A percentile compares a stretch with the other conserved stretches of the same genome.
Evolutionary conservation across 371 early-diverging fungal genomes (phyloP).

Genomic region (Actinomortierella ambigua): DNA sequence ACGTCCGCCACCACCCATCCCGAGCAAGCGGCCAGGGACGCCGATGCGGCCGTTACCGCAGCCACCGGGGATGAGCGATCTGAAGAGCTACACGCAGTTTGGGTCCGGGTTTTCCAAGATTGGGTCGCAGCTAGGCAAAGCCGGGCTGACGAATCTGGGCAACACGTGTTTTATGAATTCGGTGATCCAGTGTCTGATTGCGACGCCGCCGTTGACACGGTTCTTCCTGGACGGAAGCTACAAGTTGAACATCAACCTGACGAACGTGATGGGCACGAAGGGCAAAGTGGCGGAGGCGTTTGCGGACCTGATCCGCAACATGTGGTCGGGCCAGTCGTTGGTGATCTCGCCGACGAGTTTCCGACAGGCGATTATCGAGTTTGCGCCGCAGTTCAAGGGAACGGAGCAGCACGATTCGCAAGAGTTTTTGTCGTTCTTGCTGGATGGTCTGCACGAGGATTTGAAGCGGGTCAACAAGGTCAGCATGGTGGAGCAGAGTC

Average conservation of each 20-base stretch:
- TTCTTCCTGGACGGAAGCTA: constrained; percentile 83
- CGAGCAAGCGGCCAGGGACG: constrained; percentile 15
- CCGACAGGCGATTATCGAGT: constrained; percentile 61
- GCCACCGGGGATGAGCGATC: constrained; percentile 42
- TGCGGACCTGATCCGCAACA: constrained; percentile 64
- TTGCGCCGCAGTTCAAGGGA: constrained; percentile 67
- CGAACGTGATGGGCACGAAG: constrained; percentile 82
- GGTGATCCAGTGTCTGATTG: constrained; percentile 91
- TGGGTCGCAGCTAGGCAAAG: constrained; percentile 62
- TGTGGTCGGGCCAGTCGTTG: constrained; percentile 70
- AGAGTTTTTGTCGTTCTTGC: constrained; percentile 73
- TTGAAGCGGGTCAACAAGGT: constrained; percentile 47
- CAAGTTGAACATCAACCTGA: constrained; percentile 70
- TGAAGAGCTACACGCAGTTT: constrained; percentile 40
- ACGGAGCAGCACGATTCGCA: constrained; percentile 82
- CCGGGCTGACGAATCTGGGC: constrained; percentile 93
- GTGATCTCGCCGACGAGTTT: constrained; percentile 65
- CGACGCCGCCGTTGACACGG: constrained; percentile 82
- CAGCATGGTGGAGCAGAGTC: neutral
- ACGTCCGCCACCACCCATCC: constrained; percentile 8
- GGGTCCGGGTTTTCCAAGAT: constrained; percentile 53
- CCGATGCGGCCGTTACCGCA: constrained; percentile 46
- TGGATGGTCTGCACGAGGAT: constrained; percentile 84
- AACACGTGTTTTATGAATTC: constrained; percentile 99
- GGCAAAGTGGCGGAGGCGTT: constrained; percentile 78